These are phyloP conservation scores for Phytopythium delawarense DNA, from an alignment of 352 stramenopile genomes.

Conservation along the genomic window DNA sequence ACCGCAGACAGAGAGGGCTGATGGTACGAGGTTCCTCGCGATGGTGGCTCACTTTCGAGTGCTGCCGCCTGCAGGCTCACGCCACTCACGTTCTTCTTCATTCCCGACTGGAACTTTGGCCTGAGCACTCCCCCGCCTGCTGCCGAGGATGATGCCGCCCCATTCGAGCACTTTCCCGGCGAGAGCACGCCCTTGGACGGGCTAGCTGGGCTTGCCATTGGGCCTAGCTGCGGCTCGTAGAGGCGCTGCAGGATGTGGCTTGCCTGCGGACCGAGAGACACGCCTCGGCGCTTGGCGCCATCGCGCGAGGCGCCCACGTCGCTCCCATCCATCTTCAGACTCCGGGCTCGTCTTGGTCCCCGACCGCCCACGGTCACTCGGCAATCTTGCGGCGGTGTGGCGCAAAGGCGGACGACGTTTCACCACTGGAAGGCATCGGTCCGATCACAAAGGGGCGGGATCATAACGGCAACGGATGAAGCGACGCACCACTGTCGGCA, in stretches of 20 bases:
- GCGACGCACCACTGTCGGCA: neutral
- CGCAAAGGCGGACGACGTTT: neutral
- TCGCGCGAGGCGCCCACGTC: conserved; percentile 23
- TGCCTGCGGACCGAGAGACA: conserved; percentile 43
- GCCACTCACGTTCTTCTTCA: conserved; percentile 48
- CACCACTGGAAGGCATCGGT: no score
- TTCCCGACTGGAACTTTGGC: conserved; percentile 33
- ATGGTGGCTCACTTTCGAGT: neutral
- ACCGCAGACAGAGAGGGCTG: neutral
- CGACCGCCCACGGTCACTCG: neutral
- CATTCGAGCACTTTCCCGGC: conserved; percentile 4
- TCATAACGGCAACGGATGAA: neutral
- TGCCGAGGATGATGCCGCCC: neutral
- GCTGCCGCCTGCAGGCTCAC: conserved; percentile 5
- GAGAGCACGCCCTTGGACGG: conserved; percentile 3
- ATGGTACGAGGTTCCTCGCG: neutral
- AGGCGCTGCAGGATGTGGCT: conserved; percentile 63
- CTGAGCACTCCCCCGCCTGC: conserved; percentile 23
- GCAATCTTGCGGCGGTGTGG: neutral
- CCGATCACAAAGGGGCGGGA: neutral
- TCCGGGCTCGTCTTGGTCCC: neutral
- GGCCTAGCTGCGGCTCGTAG: conserved; percentile 58
- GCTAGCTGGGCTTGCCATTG: conserved; percentile 8
- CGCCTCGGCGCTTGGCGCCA: conserved; percentile 47
- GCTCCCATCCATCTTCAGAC: neutral